Evolutionary conservation across 257 asterid species (phyloP).

Genomic region (Jaltomata sinuosa): DNA sequence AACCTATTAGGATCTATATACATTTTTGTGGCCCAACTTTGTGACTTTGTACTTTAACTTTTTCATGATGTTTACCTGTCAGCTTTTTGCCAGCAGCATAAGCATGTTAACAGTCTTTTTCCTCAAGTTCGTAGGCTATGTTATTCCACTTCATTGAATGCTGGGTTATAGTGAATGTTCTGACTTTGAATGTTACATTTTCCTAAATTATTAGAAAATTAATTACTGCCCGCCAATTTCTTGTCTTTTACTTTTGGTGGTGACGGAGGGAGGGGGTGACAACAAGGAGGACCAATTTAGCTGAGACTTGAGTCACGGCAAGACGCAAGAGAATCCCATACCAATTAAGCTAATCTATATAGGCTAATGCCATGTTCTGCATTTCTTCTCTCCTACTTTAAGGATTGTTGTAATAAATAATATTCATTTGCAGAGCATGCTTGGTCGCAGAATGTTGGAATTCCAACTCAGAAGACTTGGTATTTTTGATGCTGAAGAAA

Average conservation of each 20-base stretch:
- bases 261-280: background rate
- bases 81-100: background rate
- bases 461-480: conserved; percentile 92
- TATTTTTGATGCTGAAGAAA: conserved; percentile 56
- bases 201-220: background rate
- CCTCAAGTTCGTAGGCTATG: background rate
- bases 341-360: background rate
- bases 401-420: background rate
- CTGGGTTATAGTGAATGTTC: background rate
- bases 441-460: conserved; percentile 88
- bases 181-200: background rate
- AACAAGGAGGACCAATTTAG: background rate
- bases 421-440: conserved; percentile 64
- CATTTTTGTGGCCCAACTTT: background rate
- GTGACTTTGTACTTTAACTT: background rate
- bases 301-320: background rate
- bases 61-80: background rate
- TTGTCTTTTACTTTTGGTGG: background rate
- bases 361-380: background rate
- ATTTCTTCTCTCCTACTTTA: background rate
- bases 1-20: background rate
- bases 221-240: background rate
- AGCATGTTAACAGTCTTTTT: background rate
- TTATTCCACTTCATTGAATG: background rate
- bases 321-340: background rate